phyloP scores from a whole-genome alignment of 805 yeast genomes.

The Yarrowia sp. region DNA sequence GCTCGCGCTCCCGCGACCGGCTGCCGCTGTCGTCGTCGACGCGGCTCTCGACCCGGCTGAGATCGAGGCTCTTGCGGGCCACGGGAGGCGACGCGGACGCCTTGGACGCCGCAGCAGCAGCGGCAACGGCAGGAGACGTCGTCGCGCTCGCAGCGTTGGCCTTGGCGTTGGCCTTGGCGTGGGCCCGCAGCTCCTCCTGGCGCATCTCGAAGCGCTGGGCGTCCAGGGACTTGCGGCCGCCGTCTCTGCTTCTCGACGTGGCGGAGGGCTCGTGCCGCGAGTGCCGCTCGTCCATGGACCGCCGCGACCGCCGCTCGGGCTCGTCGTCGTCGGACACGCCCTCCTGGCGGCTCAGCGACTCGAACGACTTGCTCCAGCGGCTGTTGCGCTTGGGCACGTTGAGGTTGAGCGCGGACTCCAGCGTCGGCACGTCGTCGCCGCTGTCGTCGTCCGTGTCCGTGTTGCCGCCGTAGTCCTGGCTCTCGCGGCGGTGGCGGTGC shows the following conservation, averaged over 20 bases:
- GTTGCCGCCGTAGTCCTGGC: conserved; percentile 6
- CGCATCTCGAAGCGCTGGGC: conserved; percentile 21
- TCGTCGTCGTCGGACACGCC: conserved; percentile 16
- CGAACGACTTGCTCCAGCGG: conserved; percentile 18
- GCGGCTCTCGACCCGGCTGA: conserved; percentile 18
- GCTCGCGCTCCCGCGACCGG: neutral
- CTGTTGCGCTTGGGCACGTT: conserved; percentile 9
- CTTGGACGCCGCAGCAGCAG: neutral
- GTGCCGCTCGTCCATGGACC: conserved; percentile 3
- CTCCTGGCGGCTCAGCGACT: conserved; percentile 2
- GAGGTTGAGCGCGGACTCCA: neutral
- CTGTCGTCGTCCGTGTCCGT: conserved; percentile 3
- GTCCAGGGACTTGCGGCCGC: conserved; percentile 5
- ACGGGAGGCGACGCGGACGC: neutral
- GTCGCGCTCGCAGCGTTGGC: neutral
- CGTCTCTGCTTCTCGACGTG: conserved; percentile 9
- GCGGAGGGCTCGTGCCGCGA: neutral
- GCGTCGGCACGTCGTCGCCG: neutral
- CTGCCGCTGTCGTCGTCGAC: neutral
- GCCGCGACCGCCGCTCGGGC: conserved; percentile 10
- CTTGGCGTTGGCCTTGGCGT: conserved; percentile 5
- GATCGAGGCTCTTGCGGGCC: conserved; percentile 6
- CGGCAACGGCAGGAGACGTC: neutral
- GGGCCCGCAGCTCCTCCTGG: conserved; percentile 22
- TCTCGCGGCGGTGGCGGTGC: conserved; percentile 3